Evolutionary conservation across 495 filamentous ascomycete genomes (phyloP).

Genomic region (Hypoxylon perforatum): DNA sequence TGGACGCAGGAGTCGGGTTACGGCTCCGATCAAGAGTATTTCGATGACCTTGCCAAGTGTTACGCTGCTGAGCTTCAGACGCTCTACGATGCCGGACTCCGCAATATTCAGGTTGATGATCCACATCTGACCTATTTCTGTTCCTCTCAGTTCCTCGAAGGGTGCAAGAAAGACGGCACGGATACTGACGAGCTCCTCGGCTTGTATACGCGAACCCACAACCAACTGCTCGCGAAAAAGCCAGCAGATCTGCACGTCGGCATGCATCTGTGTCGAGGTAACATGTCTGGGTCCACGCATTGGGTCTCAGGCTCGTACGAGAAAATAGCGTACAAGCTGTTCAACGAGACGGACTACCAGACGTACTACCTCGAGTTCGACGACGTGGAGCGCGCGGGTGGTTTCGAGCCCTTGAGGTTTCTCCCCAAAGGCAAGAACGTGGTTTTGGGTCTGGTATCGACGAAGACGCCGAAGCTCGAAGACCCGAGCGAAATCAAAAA

Average conservation of each 20-base stretch:
- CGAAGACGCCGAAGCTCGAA: slow-evolving; percentile 77
- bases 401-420: slow-evolving; percentile 80
- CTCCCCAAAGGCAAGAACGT: slow-evolving; percentile 79
- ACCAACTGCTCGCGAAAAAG: slow-evolving; percentile 72
- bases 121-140: slow-evolving; percentile 82
- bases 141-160: slow-evolving; percentile 75
- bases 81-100: slow-evolving; percentile 75
- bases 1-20: slow-evolving; percentile 74
- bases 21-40: slow-evolving; percentile 73
- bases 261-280: slow-evolving; percentile 82
- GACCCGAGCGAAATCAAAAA: slow-evolving; percentile 75
- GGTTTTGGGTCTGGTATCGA: slow-evolving; percentile 79
- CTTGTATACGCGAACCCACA: slow-evolving; percentile 80
- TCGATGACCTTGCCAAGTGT: slow-evolving; percentile 77
- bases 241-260: slow-evolving; percentile 75
- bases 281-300: slow-evolving; percentile 78
- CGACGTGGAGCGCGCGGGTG: slow-evolving; percentile 78
- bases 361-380: slow-evolving; percentile 87
- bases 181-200: slow-evolving; percentile 73
- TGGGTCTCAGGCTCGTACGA: slow-evolving; percentile 86
- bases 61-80: slow-evolving; percentile 73
- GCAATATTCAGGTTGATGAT: slow-evolving; percentile 82
- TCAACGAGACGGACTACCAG: slow-evolving; percentile 77
- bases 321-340: slow-evolving; percentile 79
- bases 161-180: slow-evolving; percentile 67